phyloP scores from a whole-genome alignment of 805 yeast species.

The Candida chauliodis region DNA sequence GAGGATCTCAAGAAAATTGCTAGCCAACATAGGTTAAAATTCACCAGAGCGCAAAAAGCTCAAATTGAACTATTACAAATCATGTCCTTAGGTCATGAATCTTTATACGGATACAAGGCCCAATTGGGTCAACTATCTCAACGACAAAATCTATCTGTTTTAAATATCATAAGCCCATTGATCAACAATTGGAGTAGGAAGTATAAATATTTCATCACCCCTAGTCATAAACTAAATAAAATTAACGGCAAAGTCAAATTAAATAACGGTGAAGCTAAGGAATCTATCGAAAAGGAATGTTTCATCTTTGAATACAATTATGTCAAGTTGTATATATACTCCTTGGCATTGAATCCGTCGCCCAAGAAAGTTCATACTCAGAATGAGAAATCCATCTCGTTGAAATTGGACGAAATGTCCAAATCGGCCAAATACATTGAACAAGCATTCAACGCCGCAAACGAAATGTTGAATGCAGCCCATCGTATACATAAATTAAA shows the following conservation, averaged over 20 bases:
- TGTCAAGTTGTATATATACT: conserved; percentile 77
- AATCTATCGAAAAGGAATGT: conserved; percentile 60
- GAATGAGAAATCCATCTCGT: conserved; percentile 18
- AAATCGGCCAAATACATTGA: conserved; percentile 75
- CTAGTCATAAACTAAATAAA: conserved; percentile 44
- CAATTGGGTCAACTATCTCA: conserved; percentile 50
- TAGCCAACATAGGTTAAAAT: conserved; percentile 37
- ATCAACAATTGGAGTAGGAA: conserved; percentile 74
- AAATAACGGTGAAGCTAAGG: conserved; percentile 38
- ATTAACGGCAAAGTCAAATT: conserved; percentile 31
- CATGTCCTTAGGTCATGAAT: conserved; percentile 77
- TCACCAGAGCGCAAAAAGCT: conserved; percentile 66
- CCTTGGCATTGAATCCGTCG: conserved; percentile 64
- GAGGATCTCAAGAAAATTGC: conserved; percentile 27
- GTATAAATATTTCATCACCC: conserved; percentile 31
- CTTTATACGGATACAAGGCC: conserved; percentile 67
- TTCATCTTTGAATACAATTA: conserved; percentile 80
- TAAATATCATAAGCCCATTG: conserved; percentile 72
- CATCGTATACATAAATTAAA: conserved; percentile 63
- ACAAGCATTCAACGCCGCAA: conserved; percentile 79
- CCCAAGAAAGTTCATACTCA: conserved; percentile 18
- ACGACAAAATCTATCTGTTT: conserved; percentile 64
- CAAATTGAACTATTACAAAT: conserved; percentile 76
- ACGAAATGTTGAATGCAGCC: conserved; percentile 69
- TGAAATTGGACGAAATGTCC: conserved; percentile 66